These are phyloP conservation scores for Stropharia rugosoannulata DNA, from an alignment of 768 basidiomycete genomes.

Conservation along the genomic window DNA sequence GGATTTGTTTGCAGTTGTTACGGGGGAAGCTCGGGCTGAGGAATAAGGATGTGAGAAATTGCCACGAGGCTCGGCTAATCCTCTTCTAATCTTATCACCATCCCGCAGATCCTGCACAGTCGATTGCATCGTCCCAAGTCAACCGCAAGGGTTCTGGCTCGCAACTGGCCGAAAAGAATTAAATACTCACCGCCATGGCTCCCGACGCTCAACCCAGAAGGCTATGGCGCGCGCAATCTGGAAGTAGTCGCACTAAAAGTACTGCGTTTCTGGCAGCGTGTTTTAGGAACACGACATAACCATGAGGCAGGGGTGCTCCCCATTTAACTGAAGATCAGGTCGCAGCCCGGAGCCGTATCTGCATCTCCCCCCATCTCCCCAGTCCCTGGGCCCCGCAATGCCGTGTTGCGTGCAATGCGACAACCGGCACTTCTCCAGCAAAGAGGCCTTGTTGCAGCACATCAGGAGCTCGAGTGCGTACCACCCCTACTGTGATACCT, in stretches of 20 bases:
- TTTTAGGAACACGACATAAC: slow-evolving; percentile 18
- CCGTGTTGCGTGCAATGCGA: slow-evolving; percentile 37
- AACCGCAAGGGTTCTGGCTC: too few species aligned
- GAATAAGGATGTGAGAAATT: not conserved
- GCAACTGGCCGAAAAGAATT: too few species aligned
- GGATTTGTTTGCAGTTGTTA: too few species aligned
- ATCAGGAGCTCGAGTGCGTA: slow-evolving; percentile 31
- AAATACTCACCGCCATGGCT: not conserved
- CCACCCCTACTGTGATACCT: slow-evolving; percentile 33
- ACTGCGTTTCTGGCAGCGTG: slow-evolving; percentile 3
- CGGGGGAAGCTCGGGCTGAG: too few species aligned
- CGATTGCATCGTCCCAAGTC: too few species aligned
- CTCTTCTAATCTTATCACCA: not conserved
- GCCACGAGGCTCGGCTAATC: not conserved
- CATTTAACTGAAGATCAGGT: slow-evolving; percentile 11
- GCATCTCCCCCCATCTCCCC: slow-evolving; percentile 5
- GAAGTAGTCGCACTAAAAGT: not conserved
- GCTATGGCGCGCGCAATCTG: not conserved
- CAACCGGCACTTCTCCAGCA: slow-evolving; percentile 29
- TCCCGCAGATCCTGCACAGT: not conserved
- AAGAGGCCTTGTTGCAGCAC: slow-evolving; percentile 39
- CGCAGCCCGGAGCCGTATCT: slow-evolving; percentile 1
- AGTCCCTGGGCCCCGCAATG: slow-evolving; percentile 19
- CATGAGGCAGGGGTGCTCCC: slow-evolving; percentile 16
- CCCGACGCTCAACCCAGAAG: not conserved